Base-by-base conservation (phyloP, 2,329 filamentous ascomycete genomes). In the Penicillium sp. region DNA sequence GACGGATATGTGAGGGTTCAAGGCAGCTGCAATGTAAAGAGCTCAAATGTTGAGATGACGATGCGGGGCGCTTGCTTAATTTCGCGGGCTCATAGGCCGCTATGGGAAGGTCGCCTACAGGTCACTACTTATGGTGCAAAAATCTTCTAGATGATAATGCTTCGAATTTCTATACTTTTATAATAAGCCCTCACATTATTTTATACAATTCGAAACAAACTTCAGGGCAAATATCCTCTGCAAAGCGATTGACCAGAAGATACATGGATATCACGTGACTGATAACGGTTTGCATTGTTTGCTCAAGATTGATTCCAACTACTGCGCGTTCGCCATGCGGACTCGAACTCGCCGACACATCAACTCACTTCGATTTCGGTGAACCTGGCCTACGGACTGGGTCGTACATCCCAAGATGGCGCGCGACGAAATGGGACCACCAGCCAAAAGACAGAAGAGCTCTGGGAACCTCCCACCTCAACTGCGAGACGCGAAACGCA, bases 401-500 rank as follows among this genome's bases (percentile, higher is more conserved):
- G 42, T 24, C 24, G 21, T 42, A 16, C 18, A 45, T 15, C 36
- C 23, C 46, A 60, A 47, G 45, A 74, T 74, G 71, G 64, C 68
- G 46, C 62, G 68, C 50, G 60, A 70, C 49, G 71, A 71, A 26
- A 62, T 61, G 57, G 61, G 61, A 16, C 71, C 71, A 29, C 70
- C 71, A 42, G 69, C 70, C 59, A 74, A 74, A 61, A 61, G 70
- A 63, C 71, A 64, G 53, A 74, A 73, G 56, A 68, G 65, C 58
- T 65, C 65, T 50, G 58, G 54, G 21, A 68, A 70, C 45, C 63
- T 72, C 13, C 70, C 70, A 42, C 56, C 64, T 48, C 63, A 65
- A 44, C 60, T 73, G 13, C 71, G 70, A 59, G 70, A 74, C 56
- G 71, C 71, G 73, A 89, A 92, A 64, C 90, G 96, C 70, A 91